Percentiles rank a stretch among this genome's conserved stretches.
These are phyloP conservation scores for Zygoascus biomembranicola DNA, from an alignment of 805 yeast species.

Conservation along the genomic window DNA sequence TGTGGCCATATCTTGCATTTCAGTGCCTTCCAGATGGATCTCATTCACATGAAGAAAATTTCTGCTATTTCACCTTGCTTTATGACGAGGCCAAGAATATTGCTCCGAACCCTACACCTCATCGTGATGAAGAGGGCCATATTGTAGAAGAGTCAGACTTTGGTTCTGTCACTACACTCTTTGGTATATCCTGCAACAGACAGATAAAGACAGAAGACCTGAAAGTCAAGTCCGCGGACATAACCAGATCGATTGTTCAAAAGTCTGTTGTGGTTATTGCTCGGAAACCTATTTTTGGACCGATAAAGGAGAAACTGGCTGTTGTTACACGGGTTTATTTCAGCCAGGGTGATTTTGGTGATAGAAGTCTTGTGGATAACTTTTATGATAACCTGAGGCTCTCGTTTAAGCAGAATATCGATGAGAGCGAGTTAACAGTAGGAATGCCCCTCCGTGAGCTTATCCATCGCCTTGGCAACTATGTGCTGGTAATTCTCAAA, in stretches of 20 bases:
- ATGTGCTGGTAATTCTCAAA: conserved; percentile 62
- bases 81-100: conserved; percentile 47
- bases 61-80: conserved; percentile 78
- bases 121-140: conserved; percentile 31
- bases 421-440: conserved; percentile 55
- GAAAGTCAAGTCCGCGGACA: conserved; percentile 46
- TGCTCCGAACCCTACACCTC: conserved; percentile 37
- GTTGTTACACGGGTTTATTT: conserved; percentile 84
- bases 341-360: conserved; percentile 67
- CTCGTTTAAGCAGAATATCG: conserved; percentile 27
- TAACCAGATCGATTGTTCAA: conserved; percentile 82
- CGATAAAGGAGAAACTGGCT: conserved; percentile 80
- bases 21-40: conserved; percentile 96
- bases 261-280: conserved; percentile 84
- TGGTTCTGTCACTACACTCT: conserved; percentile 55
- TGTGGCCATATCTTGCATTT: conserved; percentile 87
- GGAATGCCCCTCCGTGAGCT: conserved; percentile 68
- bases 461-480: conserved; percentile 48
- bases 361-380: conserved; percentile 56
- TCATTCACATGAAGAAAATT: conserved; percentile 87
- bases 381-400: conserved; percentile 53
- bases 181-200: conserved; percentile 90
- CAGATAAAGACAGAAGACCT: conserved; percentile 64
- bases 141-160: conserved; percentile 34
- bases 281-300: conserved; percentile 75